phyloP scores from a whole-genome alignment of 176 grass and related monocot genomes.

The Carex parvula region DNA sequence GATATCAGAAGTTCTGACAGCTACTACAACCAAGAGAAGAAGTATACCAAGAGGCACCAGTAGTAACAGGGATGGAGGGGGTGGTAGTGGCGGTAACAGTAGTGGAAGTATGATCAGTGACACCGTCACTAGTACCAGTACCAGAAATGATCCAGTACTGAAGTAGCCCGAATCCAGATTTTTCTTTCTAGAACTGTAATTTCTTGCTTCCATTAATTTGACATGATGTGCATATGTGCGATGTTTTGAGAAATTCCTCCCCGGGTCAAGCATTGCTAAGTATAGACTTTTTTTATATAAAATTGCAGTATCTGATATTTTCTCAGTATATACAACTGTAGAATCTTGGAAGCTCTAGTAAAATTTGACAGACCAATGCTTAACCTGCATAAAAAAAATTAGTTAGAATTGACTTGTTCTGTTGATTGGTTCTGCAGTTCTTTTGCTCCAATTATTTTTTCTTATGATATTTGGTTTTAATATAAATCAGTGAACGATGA shows the following conservation, averaged over 20 bases:
- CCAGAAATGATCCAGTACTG: constrained; percentile 38
- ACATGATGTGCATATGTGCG: neutral
- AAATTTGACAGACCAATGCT: neutral
- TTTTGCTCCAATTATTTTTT: neutral
- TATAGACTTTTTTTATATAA: neutral
- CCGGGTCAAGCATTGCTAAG: neutral
- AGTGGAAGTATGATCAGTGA: constrained; percentile 65
- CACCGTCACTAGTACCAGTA: constrained; percentile 41
- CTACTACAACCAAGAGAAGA: constrained; percentile 45
- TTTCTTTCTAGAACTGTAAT: neutral
- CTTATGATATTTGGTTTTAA: neutral
- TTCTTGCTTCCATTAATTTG: constrained; percentile 5
- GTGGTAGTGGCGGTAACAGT: constrained; percentile 65
- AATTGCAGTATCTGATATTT: neutral
- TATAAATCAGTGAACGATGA: neutral
- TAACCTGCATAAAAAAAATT: neutral
- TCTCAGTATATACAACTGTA: neutral
- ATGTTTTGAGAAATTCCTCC: neutral
- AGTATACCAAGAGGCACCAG: constrained; percentile 56
- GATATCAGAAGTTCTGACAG: constrained; percentile 58
- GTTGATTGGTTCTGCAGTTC: neutral
- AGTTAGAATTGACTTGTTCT: neutral
- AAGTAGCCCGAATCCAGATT: constrained; percentile 41
- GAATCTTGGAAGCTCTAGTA: neutral
- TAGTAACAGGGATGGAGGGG: constrained; percentile 57